Base-by-base conservation (phyloP, 2,329 filamentous ascomycete species). In the Ceratocystis smalleyi region DNA sequence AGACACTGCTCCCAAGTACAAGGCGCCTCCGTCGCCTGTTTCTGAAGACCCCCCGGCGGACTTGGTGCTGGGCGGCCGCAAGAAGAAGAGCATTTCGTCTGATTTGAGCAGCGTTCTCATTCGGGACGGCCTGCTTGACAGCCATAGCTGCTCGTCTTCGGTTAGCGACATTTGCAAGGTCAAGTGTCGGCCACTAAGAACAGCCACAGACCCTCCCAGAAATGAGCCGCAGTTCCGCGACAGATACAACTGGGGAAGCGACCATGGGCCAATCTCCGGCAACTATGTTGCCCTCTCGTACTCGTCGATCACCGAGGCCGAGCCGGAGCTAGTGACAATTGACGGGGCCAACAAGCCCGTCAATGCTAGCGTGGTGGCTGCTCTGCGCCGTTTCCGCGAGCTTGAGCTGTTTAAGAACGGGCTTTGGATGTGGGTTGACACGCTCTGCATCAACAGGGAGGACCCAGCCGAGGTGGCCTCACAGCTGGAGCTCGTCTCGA, bases 371-470 rank as follows among this genome's bases (percentile, higher is more conserved):
- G 43, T 66, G 19, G 62, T 62, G 3, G 57, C 57, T 6, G 64
- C 65, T 5, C 30, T 67, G 40, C 59, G 63, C n/a, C 62, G 60
- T 35, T 65, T 67, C 63, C 59, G 65, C n/a, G 65, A 66, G 54
- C 47, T 66, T 5, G 35, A 55, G 6, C 54, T 66, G 7, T 66
- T 66, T 45, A 54, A 68, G 5, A 30, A 67, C 2, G 61, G 67
- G 17, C 65, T 71, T 65, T 66, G 67, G 47, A 64, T 70, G n/a
- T 71, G 65, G 69, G 54, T 69, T n/a, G 68, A 69, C 43, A 45
- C 64, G 3, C 43, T 69, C 8, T 69, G 68, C 65, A 67, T 69
- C 47, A 67, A 69, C 62, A 66, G 67, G 51, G 27, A 32, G 3
- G 65, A 69, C 27, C 17, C 65, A 15, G 45, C 32, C 12, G 68